Evolutionary conservation across 441 rosid genomes (phyloP), one percentile per base, ranked within the genome.

Genomic region (Geranium incanum): DNA sequence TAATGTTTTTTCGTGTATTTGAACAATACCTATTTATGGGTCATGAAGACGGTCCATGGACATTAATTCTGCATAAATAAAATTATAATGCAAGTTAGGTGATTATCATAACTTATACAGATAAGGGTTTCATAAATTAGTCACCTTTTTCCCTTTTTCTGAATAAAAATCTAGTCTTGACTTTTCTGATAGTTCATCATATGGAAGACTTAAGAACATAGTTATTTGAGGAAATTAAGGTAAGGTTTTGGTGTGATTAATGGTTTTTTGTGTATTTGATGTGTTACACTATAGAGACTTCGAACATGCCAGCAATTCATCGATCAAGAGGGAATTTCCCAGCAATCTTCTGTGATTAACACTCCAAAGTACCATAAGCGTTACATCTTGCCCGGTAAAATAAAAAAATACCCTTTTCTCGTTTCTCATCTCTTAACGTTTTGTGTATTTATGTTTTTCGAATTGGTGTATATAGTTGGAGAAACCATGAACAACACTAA

Each of bases 341-440:
- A 91, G 71, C 98, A 93, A 75, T 88, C 95, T 3, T 79, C 84
- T 67, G 88, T 86, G 72, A 93, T 93, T 50, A 76, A 86, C 66
- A 88, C 95, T 52, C 98, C 96, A 13, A 93, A 87, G 83, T 93
- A 81, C 81, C 95, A 86, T 79, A 93, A 93, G 80, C 86, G 91
- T 9, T 93, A 91, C 82, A 86, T 91, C 73, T 85, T 93, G 81
- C 97, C 97, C 66, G 97, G 98, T 79, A 83, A 82, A 12, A 48
- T 6, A 3, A n/a, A 9, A 48, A 59, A 18, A 59, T 59, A 59
- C 5, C 6, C 64, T 36, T 62, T 28, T 28, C 33, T 28, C 33
- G 1, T 28, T 13, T 9, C 67, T 64, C 5, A 3, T 18, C 38
- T 23, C 11, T 33, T 28, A 9, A 4, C 6, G 41, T 45, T 55